Evolutionary conservation across 2,329 filamentous ascomycete genomes (phyloP).

Genomic region (Talaromyces islandicus): DNA sequence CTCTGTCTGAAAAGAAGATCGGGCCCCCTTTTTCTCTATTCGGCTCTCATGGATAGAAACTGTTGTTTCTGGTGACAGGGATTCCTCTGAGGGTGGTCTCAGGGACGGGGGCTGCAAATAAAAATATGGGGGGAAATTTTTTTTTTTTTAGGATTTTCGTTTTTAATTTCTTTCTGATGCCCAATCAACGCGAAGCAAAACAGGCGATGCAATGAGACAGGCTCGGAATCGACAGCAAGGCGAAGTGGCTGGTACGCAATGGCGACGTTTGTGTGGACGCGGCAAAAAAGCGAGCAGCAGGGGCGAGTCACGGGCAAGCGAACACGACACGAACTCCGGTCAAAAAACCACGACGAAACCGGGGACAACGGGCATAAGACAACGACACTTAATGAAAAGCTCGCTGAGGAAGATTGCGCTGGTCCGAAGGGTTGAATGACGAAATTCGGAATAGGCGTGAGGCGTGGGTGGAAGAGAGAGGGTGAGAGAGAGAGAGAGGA

Average conservation of each 20-base stretch:
- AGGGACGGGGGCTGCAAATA: not conserved
- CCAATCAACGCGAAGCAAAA: not conserved
- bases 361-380: slow-evolving; percentile 19
- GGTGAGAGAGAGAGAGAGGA: slow-evolving; percentile 7
- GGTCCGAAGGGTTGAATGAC: slow-evolving; percentile 16
- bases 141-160: not conserved
- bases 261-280: not conserved
- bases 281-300: not conserved
- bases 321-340: slow-evolving; percentile 8
- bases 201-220: not conserved
- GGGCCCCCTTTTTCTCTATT: slow-evolving; percentile 25
- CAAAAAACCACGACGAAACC: slow-evolving; percentile 12
- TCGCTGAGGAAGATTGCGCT: slow-evolving; percentile 29
- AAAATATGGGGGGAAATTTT: not conserved
- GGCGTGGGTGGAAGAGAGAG: slow-evolving; percentile 6
- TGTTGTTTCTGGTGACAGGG: slow-evolving; percentile 10
- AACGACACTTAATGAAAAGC: slow-evolving; percentile 51
- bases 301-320: not conserved
- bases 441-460: slow-evolving; percentile 3
- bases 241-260: not conserved
- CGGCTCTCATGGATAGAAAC: slow-evolving; percentile 32
- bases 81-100: not conserved
- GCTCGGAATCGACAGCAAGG: not conserved
- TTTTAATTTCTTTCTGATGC: not conserved
- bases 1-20: slow-evolving; percentile 25